phyloP scores from a whole-genome alignment of 805 yeast genomes.

The Metschnikowia santaceciliae region DNA sequence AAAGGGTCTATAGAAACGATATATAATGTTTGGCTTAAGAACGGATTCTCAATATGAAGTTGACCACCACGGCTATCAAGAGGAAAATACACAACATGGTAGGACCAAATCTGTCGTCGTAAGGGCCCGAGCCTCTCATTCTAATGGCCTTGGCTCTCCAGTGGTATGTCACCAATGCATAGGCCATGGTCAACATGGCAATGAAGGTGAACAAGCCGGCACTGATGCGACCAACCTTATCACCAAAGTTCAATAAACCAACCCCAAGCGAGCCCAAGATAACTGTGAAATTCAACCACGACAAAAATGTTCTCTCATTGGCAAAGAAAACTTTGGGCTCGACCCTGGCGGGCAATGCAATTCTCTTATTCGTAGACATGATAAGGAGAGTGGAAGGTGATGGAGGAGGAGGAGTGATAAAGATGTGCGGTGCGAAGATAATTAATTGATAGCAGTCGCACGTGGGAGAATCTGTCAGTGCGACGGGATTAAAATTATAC shows the following conservation, averaged over 20 bases:
- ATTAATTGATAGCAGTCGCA: conserved; percentile 7
- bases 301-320: conserved; percentile 95
- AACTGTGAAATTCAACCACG: conserved; percentile 99
- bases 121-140: conserved; percentile 97
- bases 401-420: background rate
- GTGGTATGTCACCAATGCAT: conserved; percentile 93
- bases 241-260: conserved; percentile 95
- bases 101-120: conserved; percentile 98
- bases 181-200: conserved; percentile 97
- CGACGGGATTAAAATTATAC: background rate
- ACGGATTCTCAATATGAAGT: conserved; percentile 79
- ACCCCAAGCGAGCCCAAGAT: conserved; percentile 95
- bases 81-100: conserved; percentile 94
- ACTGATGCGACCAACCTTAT: conserved; percentile 82
- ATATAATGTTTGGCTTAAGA: conserved; percentile 27
- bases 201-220: conserved; percentile 93
- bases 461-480: conserved; percentile 6
- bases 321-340: conserved; percentile 99
- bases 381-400: background rate
- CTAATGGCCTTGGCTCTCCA: conserved; percentile 99
- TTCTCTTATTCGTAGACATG: conserved; percentile 59
- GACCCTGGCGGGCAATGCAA: conserved; percentile 95
- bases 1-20: background rate
- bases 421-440: conserved; percentile 4
- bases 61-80: conserved; percentile 87